Conservation (phyloP, 768 basidiomycete genomes). For the Rhizopogon roseolus region DNA sequence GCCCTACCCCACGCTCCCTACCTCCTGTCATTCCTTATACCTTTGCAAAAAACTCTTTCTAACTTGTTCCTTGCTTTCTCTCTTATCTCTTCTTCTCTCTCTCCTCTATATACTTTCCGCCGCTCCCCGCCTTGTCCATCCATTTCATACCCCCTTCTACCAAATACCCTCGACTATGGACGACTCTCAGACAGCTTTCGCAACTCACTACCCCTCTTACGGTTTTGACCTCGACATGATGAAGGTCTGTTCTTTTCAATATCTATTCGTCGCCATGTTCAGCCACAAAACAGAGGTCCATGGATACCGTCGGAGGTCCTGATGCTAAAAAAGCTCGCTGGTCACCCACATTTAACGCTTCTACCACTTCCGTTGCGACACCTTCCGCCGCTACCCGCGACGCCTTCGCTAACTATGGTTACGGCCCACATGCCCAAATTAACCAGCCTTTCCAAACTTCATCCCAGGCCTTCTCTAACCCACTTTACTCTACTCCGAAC, state of each 20-base stretch:
- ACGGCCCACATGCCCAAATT: conserved; percentile 69
- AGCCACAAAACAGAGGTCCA: conserved; percentile 57
- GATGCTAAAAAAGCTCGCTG: conserved; percentile 89
- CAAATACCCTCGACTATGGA: conserved; percentile 46
- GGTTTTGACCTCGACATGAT: conserved; percentile 87
- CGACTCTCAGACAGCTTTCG: conserved; percentile 69
- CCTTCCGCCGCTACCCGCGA: conserved; percentile 46
- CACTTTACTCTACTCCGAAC: conserved; percentile 70
- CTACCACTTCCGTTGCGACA: conserved; percentile 31
- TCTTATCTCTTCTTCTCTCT: conserved; percentile 35
- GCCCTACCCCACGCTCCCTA: conserved; percentile 40
- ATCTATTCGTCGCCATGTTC: conserved; percentile 1
- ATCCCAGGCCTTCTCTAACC: conserved; percentile 48
- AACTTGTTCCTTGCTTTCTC: conserved; percentile 47
- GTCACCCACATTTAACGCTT: conserved; percentile 59
- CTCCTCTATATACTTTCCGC: conserved; percentile 34
- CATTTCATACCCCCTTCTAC: conserved; percentile 28
- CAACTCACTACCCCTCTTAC: conserved; percentile 65
- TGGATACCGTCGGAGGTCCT: conserved; percentile 78
- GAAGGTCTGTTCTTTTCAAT: conserved; percentile 51
- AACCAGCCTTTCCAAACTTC: conserved; percentile 47
- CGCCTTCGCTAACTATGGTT: conserved; percentile 84
- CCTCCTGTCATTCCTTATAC: conserved; percentile 29
- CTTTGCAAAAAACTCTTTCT: conserved; percentile 41
- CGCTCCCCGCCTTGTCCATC: conserved; percentile 52